phyloP scores from a whole-genome alignment of 257 asterid species.

The Nicotiana noctiflora region DNA sequence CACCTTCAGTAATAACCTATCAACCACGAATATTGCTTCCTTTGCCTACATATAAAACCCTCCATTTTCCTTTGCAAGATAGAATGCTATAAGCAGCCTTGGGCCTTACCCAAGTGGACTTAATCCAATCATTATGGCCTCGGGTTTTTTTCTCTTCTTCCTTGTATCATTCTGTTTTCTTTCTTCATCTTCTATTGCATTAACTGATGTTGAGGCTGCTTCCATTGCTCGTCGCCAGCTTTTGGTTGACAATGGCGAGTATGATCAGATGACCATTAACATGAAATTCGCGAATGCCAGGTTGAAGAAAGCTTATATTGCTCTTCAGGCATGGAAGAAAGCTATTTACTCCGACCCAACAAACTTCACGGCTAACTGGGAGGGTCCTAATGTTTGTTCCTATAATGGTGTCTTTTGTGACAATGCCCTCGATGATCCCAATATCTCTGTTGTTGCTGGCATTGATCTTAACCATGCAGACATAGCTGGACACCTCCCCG shows the following conservation, averaged over 20 bases:
- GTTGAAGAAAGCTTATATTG: slow-evolving; percentile 51
- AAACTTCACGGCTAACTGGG: slow-evolving; percentile 64
- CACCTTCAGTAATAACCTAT: neutral
- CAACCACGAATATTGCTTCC: slow-evolving; percentile 25
- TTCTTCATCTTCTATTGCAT: slow-evolving; percentile 20
- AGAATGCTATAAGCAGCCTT: slow-evolving; percentile 44
- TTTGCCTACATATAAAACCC: slow-evolving; percentile 28
- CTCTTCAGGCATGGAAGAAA: slow-evolving; percentile 70
- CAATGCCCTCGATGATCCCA: slow-evolving; percentile 45
- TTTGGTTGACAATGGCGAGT: neutral
- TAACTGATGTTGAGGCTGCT: slow-evolving; percentile 6
- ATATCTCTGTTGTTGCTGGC: slow-evolving; percentile 64
- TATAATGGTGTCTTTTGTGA: slow-evolving; percentile 70
- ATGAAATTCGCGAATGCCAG: slow-evolving; percentile 28
- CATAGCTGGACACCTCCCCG: slow-evolving; percentile 81
- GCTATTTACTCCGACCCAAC: slow-evolving; percentile 75
- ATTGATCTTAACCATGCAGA: slow-evolving; percentile 75
- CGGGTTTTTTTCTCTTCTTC: slow-evolving; percentile 37
- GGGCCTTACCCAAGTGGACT: slow-evolving; percentile 54
- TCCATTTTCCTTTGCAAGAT: neutral
- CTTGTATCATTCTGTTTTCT: slow-evolving; percentile 17
- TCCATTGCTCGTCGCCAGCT: slow-evolving; percentile 19
- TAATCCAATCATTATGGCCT: slow-evolving; percentile 37
- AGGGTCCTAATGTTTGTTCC: slow-evolving; percentile 57
- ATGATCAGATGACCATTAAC: neutral